Base-by-base conservation (phyloP, 2,329 filamentous ascomycete genomes). In the Lachnum nothofagi region DNA sequence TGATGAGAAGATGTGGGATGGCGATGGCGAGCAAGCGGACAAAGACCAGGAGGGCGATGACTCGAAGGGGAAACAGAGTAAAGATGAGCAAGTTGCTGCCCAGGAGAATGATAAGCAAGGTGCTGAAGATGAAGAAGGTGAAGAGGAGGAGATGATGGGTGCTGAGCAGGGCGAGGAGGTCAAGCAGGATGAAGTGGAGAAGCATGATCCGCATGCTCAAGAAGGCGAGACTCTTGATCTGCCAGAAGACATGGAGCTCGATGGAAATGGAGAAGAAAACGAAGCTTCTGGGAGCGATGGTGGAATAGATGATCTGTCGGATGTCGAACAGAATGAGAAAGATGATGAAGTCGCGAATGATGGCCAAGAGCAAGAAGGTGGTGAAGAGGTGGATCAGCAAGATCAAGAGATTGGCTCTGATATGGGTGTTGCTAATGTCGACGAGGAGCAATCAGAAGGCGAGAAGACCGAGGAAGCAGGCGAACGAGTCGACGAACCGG, bases 1-100 rank as follows among this genome's bases (percentile, higher is more conserved):
- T 1, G 94, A 98, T 65, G 94, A 98, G 71, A 98, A 97, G 74
- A 90, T 97, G 79, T 98, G 93, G 93, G 91, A 98, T 68, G 91
- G 90, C 33, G 83, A 84, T 39, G 84, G 88, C 37, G 77, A 85
- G 41, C 78, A 91, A 38, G 83, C 86, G 1, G 86, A 91, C 41
- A 93, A 93, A 58, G 86, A 96, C 38, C 86, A 88, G 62, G 75
- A 88, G 62, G 84, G 82, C 5, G 82, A 90, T 46, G 77, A 88
- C 51, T 72, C 86, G 17, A 83, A 88, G 61, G 84, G 83, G 0
- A 78, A 86, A 62, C 76, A 83, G 53, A 76, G 80, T 12, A 78
- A 85, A 42, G 79, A 84, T 20, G 65, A 75, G 52, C 61, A 64
- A 53, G 69, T 64, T 55, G 66, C 58, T 59, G 70, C 75, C 16